Evolutionary conservation across 179 eudicot genomes (phyloP), one percentile per base, ranked within the genome.

Genomic region (Spergularia azorica): DNA sequence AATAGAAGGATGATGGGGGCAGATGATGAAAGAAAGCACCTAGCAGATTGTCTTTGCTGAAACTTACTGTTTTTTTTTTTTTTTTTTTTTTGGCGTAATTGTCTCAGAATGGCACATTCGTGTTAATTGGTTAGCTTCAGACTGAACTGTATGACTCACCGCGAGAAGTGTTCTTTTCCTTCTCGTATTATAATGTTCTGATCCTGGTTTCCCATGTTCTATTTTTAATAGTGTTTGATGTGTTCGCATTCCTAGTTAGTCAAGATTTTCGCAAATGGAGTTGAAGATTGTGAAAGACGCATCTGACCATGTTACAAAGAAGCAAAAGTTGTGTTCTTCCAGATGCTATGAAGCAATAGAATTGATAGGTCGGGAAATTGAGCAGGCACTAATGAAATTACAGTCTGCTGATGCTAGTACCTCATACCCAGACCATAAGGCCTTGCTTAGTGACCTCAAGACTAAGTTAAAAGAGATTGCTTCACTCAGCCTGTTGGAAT

Each of bases 301-400:
- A 61, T 91, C 90, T 84, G 97, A 90, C 75, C 95, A 90, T 61
- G 97, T 90, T 17, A 85, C 87, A 11, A 95, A 93, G 88, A 95
- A 93, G 86, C 98, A 95, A 78, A 93, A 87, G 76, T 72, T 91
- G 15, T 86, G 88, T 50, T 82, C 89, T 71, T 86, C 91, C 5
- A 95, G 88, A 81, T 83, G 87, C 51, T 86, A 86, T 59, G 98
- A 95, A 77, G 77, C 89, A 54, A 83, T 95, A 21, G 91, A 91
- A 2, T 89, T 77, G 74, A 83, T 93, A 55, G 76, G 73, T 66
- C 87, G 78, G 76, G 95, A 90, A 84, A 84, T 93, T 16, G 96
- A 87, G 81, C 91, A 85, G 60, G 87, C 92, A 16, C 50, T 92
- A 61, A 71, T 83, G 58, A 85, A 85, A 81, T 77, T 94, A 57